Conservation (phyloP, 73 alveolate species). For the Durusdinium trenchii region DNA sequence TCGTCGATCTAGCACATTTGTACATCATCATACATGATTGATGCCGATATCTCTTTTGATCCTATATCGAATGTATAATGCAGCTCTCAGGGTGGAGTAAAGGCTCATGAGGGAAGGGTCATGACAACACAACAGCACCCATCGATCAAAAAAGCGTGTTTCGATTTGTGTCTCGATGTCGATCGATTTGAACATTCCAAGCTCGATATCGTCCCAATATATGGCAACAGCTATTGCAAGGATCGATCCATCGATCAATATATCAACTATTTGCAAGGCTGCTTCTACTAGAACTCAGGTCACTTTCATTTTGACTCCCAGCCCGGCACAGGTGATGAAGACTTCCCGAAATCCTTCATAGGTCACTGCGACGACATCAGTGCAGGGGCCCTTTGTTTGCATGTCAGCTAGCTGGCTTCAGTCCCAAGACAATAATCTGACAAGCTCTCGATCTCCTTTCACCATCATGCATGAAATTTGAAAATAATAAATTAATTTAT, state of each 20-base stretch:
- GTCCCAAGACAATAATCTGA: too few species aligned
- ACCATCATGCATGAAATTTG: too few species aligned
- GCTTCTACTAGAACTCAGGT: not conserved
- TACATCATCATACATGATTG: too few species aligned
- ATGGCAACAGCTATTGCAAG: not conserved
- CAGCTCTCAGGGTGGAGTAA: not conserved
- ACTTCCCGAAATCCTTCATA: not conserved
- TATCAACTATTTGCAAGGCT: not conserved
- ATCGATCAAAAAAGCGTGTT: not conserved
- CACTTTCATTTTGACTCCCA: not conserved
- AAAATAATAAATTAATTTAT: too few species aligned
- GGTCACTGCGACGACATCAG: constrained; percentile 36
- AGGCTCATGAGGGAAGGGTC: not conserved
- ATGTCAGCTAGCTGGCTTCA: too few species aligned
- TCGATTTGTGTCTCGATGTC: not conserved
- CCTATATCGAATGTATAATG: not conserved
- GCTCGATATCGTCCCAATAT: not conserved
- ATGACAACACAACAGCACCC: not conserved
- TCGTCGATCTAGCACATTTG: too few species aligned
- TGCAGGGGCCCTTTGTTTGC: not conserved
- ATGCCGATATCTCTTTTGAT: too few species aligned
- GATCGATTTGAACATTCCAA: not conserved
- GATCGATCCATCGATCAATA: not conserved
- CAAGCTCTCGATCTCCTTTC: too few species aligned
- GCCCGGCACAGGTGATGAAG: not conserved